Evolutionary conservation across 2,329 filamentous ascomycete species (phyloP).

Genomic region (Xylaria multiplex): DNA sequence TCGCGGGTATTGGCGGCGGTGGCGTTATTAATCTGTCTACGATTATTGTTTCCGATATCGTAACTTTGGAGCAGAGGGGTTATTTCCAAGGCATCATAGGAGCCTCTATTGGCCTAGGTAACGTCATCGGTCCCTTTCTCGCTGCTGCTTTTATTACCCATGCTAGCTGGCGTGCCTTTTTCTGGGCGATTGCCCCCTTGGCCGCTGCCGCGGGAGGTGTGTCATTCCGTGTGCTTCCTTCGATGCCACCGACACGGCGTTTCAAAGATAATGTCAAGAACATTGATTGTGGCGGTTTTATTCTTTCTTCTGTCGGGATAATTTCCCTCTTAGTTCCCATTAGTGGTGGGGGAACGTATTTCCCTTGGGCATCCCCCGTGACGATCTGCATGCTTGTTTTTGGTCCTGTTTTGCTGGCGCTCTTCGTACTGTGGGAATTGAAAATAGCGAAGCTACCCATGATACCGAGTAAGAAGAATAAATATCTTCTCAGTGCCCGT

Average conservation of each 20-base stretch:
- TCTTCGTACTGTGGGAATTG: slow-evolving; percentile 66
- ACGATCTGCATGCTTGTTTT: slow-evolving; percentile 68
- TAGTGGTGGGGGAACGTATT: slow-evolving; percentile 66
- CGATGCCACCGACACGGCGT: slow-evolving; percentile 58
- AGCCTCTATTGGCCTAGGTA: slow-evolving; percentile 40
- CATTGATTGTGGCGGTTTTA: slow-evolving; percentile 68
- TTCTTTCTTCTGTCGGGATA: slow-evolving; percentile 64
- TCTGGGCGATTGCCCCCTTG: slow-evolving; percentile 62
- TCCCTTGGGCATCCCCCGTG: slow-evolving; percentile 65
- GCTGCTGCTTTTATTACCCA: slow-evolving; percentile 36
- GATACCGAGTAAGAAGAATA: slow-evolving; percentile 58
- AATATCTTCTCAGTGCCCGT: slow-evolving; percentile 12
- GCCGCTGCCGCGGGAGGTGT: slow-evolving; percentile 57
- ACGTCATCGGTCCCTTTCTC: slow-evolving; percentile 44
- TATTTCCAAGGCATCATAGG: slow-evolving; percentile 51
- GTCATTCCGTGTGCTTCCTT: slow-evolving; percentile 61
- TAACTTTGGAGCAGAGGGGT: slow-evolving; percentile 50
- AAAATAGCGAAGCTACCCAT: slow-evolving; percentile 66
- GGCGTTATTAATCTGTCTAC: slow-evolving; percentile 47
- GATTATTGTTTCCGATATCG: slow-evolving; percentile 52
- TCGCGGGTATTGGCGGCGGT: slow-evolving; percentile 47
- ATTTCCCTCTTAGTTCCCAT: slow-evolving; percentile 71
- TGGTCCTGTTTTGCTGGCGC: slow-evolving; percentile 56
- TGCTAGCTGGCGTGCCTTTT: slow-evolving; percentile 51
- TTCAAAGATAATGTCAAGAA: slow-evolving; percentile 60